Base-by-base conservation (phyloP, 2,329 filamentous ascomycete species). In the Xylaria sp. region DNA sequence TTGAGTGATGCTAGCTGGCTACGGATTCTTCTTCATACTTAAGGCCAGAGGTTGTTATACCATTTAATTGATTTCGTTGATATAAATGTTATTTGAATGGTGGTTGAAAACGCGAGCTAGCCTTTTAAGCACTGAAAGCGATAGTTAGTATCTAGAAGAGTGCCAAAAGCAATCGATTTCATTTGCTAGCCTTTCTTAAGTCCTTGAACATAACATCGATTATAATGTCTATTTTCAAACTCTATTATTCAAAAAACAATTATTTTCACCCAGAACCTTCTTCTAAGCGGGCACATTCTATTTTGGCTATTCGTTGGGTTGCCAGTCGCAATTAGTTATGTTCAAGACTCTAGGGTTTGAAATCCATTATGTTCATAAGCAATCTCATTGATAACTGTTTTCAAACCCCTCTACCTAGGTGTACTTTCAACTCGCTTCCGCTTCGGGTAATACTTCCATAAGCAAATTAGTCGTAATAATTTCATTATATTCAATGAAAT, bases 391-490 rank as follows among this genome's bases (percentile, higher is more conserved):
- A 27, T 21, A 18, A 25, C 35, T 42, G 3, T 13, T 48, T 25
- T 16, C 37, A 25, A 8, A 21, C 18, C 10, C 32, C 10, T 35
- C 29, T 40, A 51, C 23, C 16, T 50, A 37, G 8, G 21, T 29
- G 54, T 37, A 50, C 42, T 12, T 16, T 21, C n/a, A 16, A 23
- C 44, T 23, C 4, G 13, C n/a, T 21, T 18, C 27, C 9, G 27
- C 23, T 37, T 57, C 42, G 21, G 29, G 21, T 57, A 50, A 35
- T 58, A 48, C 35, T 47, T 47, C 10, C 53, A 25, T 42, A 55
- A 55, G n/a, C 1, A 27, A 27, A 3, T 16, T 57, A 29, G 18
- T 25, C 37, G 1, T 8, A 18, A 27, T 9, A 29, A n/a, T 50
- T 37, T n/a, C 25, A 25, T 27, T 9, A 23, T 64, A 18, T 40